Percentiles rank a stretch among this genome's conserved stretches.
Conservation (phyloP, 2,329 filamentous ascomycete species). For the Colletotrichum tropicale region DNA sequence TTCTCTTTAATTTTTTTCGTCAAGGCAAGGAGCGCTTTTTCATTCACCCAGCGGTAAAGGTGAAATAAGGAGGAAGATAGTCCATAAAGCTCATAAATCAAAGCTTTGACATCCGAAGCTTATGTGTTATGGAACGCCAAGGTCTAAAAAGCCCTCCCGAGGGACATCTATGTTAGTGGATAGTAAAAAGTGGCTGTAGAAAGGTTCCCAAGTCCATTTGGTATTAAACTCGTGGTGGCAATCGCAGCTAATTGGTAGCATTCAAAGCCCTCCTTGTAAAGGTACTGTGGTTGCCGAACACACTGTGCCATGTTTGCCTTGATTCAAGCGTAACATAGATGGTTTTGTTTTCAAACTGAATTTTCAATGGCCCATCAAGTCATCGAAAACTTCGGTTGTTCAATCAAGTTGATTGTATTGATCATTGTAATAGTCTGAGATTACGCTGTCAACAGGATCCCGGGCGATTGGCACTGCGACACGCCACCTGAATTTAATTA, state of each 20-base stretch:
- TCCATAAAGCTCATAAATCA: neutral
- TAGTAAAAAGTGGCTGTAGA: neutral
- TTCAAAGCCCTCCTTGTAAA: neutral
- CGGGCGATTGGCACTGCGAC: neutral
- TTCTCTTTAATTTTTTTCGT: accelerated
- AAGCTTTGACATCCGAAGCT: neutral
- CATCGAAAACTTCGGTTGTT: neutral
- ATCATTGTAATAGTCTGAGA: neutral
- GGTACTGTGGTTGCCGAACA: neutral
- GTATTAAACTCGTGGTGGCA: neutral
- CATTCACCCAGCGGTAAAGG: neutral
- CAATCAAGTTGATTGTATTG: neutral
- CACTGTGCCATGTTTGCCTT: neutral
- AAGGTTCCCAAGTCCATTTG: neutral
- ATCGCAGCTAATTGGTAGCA: neutral
- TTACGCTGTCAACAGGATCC: neutral
- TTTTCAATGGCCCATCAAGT: neutral
- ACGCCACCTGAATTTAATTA: neutral
- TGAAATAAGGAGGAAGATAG: neutral
- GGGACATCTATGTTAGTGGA: neutral
- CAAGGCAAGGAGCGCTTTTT: neutral
- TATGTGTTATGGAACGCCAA: neutral
- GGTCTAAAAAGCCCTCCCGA: neutral
- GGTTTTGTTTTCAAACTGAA: accelerated
- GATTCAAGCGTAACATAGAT: neutral